Percentiles rank a stretch among this genome's conserved stretches.
Evolutionary conservation across 306 rosid species (phyloP).

Genomic region (Boehmeria nivea): DNA sequence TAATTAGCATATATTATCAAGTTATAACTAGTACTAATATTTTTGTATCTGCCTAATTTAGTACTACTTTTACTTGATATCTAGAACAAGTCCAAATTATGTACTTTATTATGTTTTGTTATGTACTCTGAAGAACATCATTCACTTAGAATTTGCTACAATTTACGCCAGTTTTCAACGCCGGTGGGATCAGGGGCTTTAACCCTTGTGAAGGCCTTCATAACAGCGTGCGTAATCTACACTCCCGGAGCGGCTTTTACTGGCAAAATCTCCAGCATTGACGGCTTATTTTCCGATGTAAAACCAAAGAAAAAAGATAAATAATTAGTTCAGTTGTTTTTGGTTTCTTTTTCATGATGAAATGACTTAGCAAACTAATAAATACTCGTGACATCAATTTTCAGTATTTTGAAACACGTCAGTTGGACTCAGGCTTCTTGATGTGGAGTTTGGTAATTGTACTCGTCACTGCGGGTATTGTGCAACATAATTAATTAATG

Average conservation of each 20-base stretch:
- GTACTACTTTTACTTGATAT: too few species aligned
- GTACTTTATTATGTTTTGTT: too few species aligned
- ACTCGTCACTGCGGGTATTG: slow-evolving; percentile 23
- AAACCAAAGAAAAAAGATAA: not conserved
- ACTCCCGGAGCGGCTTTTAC: slow-evolving; percentile 23
- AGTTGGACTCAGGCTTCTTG: slow-evolving; percentile 21
- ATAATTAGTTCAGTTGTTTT: not conserved
- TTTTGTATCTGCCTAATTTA: too few species aligned
- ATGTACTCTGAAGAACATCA: too few species aligned
- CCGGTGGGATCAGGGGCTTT: slow-evolving; percentile 17
- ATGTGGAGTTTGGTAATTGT: slow-evolving; percentile 30
- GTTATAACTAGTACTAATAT: too few species aligned
- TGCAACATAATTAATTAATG: too few species aligned
- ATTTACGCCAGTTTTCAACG: slow-evolving; percentile 16
- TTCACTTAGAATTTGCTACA: not conserved
- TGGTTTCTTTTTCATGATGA: too few species aligned
- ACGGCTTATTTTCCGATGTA: slow-evolving; percentile 19
- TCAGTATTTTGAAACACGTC: slow-evolving; percentile 23
- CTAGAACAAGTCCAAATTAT: too few species aligned
- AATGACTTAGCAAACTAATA: too few species aligned
- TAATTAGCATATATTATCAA: not conserved
- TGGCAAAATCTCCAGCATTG: not conserved
- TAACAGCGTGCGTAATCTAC: slow-evolving; percentile 14
- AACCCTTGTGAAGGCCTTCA: slow-evolving; percentile 21
- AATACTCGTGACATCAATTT: not conserved